phyloP scores from a whole-genome alignment of 2,329 filamentous ascomycete genomes.

The Colletotrichum higginsianum region DNA sequence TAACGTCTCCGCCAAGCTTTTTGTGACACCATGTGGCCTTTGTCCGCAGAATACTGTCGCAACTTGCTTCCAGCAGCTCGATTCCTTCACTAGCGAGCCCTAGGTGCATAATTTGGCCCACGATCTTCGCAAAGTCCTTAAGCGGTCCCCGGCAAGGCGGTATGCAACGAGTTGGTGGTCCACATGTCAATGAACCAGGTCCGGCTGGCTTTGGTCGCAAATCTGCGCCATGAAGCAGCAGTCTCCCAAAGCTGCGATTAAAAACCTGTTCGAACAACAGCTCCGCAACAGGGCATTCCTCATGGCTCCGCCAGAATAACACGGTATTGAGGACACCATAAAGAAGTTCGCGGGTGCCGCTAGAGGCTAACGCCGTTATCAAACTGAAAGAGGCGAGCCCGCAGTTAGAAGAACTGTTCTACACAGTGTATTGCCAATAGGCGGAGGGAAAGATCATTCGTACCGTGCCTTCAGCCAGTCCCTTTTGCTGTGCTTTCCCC shows the following conservation, averaged over 20 bases:
- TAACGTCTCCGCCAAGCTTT: not conserved
- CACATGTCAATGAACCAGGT: not conserved
- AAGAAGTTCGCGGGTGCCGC: not conserved
- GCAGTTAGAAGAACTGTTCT: not conserved
- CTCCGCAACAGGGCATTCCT: not conserved
- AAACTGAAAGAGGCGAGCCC: not conserved
- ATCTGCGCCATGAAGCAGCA: conserved; percentile 3
- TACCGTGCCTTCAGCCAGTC: not conserved
- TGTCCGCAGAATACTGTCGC: not conserved
- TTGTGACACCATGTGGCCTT: not conserved
- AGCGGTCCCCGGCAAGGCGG: not conserved
- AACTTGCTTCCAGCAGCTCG: conserved; percentile 8
- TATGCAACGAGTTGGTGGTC: not conserved
- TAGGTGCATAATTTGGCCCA: not conserved
- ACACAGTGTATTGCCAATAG: not conserved
- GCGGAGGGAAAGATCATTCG: not conserved
- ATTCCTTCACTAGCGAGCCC: not conserved
- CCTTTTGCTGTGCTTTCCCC: not conserved
- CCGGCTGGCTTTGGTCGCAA: not conserved
- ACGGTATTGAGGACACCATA: not conserved
- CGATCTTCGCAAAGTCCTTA: not conserved
- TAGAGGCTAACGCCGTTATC: not conserved
- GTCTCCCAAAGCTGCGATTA: not conserved
- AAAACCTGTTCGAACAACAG: not conserved
- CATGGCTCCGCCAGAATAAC: not conserved